Evolutionary conservation across 306 rosid species (phyloP).

Genomic region (Prunus mira): DNA sequence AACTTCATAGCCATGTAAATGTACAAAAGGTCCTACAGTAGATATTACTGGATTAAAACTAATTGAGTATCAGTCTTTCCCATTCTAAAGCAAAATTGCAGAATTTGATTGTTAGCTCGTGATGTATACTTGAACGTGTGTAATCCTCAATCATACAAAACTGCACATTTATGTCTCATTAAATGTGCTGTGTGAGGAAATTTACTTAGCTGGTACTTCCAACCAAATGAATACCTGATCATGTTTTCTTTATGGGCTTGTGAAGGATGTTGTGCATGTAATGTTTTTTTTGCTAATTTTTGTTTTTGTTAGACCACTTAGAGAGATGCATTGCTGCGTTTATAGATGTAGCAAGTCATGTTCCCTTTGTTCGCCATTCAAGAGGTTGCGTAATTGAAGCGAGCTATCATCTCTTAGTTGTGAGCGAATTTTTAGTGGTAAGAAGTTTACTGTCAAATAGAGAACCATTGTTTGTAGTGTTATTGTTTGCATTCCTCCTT

Average conservation of each 20-base stretch:
- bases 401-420: not conserved
- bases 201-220: not conserved
- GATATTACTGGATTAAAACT: not conserved
- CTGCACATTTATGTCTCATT: not conserved
- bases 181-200: not conserved
- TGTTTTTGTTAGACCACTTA: not conserved
- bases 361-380: not conserved
- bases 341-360: not conserved
- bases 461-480: not conserved
- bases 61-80: not conserved
- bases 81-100: not conserved
- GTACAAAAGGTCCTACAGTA: not conserved
- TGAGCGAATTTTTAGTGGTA: not conserved
- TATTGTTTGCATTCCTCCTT: constrained; percentile 16
- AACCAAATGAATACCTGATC: not conserved
- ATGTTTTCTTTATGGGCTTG: not conserved
- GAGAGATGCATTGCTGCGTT: not conserved
- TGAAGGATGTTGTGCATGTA: not conserved
- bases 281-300: not conserved
- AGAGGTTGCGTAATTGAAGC: not conserved
- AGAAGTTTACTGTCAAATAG: not conserved
- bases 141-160: not conserved
- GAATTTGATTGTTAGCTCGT: not conserved
- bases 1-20: not conserved
- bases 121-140: not conserved